Base-by-base conservation (phyloP, 1,284 basidiomycete genomes). In the Cryptococcus sp. region DNA sequence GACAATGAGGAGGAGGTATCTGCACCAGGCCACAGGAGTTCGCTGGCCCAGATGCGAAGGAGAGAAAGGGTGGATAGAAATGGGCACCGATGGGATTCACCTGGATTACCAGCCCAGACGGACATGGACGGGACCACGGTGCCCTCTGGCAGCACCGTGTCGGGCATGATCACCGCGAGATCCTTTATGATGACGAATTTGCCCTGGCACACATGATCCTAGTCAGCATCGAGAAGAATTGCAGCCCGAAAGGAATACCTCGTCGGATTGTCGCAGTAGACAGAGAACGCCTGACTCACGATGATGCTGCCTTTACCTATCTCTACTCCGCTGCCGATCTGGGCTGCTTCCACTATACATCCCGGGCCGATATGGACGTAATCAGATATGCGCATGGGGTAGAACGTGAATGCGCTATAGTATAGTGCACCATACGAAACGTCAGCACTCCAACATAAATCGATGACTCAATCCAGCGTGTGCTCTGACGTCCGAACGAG, bases 141-240 rank as follows among this genome's bases (percentile, higher is more conserved):
- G 60, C 93, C 93, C 15, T 94, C 89, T 3, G 94, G 90, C 5
- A 99, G 81, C 19, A 99, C 86, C 0, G 92, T 90, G 63, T 93
- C 60, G 86, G 88, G 60, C 91, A 88, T 61, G 35, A 79, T 69
- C 61, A 86, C 87, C 3, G 90, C 91, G 67, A 93, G 93, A 73
- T 99, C 95, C 75, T 98, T 97, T 78, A 99, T 93, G 63, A 97
- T 93, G 0, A 88, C 88, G 68, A 98, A 97, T 73, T 96, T 93
- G 27, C 96, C 94, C 94, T 96, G 67, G 16, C 16, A n/a, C 38
- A 2, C n/a, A 25, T 15, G 30, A 43, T 17, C 17, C 13, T 11
- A 15, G 23, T 47, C 11, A 25, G 35, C 30, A 35, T 35, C 5
- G 30, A 8, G 30, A 20, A 1, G 19, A 17, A 17, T 17, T 22